Evolutionary conservation across 1,284 basidiomycete species (phyloP), one percentile per base, ranked within the genome.

Genomic region (Megacollybia platyphylla): DNA sequence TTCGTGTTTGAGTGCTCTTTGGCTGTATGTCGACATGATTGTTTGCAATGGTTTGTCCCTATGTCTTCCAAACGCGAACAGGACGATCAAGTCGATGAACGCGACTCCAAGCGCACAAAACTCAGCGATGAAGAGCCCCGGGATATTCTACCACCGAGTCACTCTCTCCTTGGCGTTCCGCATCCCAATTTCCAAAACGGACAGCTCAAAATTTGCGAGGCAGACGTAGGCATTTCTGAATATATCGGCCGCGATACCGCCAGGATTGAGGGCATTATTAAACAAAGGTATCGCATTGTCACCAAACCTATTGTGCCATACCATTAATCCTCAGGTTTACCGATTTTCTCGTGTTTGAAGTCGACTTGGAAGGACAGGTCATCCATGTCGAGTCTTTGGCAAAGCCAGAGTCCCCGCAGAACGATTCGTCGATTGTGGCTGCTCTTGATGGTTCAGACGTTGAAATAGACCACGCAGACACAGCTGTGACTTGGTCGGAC

Each of bases 271-370:
- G 92, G 88, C 6, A 92, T 96, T 54, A 94, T 97, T 59, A 97
- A 97, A 62, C 91, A 96, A 63, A 71, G 91, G 91, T 90, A 48
- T 47, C 69, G 43, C 8, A 15, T 26, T n/a, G 11, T 5, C 2
- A 4, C 6, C 11, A 18, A 29, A 5, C 2, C 40, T 40, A 26
- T 38, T 38, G 38, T 26, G 27, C 34, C 40, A 24, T 44, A 35
- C 34, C 43, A 32, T 24, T 32, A 35, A 15, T 32, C 36, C 43
- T 30, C 49, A 94, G 92, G 53, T 96, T 96, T 58, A 92, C 91
- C 31, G 92, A 97, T 62, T 97, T 97, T 57, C 56, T 96, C 49
- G 92, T 97, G 20, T 85, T 76, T 55, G 92, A 97, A 62, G 81
- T 97, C 36, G 79, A 87, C 51, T 70, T 80, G 44, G 79, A 87